A percentile compares a stretch with the other conserved stretches of the same genome.
Conservation (phyloP, 768 basidiomycete genomes). For the Fomitopsis pulvina region DNA sequence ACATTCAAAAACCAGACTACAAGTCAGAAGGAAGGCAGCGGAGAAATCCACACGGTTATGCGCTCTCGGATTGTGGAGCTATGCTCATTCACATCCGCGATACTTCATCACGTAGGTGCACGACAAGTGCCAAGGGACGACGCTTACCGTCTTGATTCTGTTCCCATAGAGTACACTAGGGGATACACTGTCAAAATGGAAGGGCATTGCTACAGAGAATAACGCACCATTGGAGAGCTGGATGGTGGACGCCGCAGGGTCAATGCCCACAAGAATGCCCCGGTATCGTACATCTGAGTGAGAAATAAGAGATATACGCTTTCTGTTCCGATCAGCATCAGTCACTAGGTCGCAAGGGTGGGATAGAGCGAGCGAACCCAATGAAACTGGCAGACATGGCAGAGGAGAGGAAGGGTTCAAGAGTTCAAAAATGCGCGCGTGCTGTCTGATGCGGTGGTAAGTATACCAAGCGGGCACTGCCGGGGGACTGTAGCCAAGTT, state of each 20-base stretch:
- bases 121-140: neutral
- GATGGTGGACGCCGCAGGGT: slow-evolving; percentile 80
- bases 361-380: slow-evolving; percentile 38
- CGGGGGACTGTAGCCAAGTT: too few species aligned
- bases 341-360: neutral
- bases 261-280: slow-evolving; percentile 82
- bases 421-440: slow-evolving; percentile 5
- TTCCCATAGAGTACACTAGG: slow-evolving; percentile 81
- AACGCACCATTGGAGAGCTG: slow-evolving; percentile 76
- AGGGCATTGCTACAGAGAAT: neutral
- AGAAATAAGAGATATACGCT: slow-evolving; percentile 85
- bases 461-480: neutral
- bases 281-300: slow-evolving; percentile 89
- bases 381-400: slow-evolving; percentile 73
- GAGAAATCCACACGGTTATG: slow-evolving; percentile 49
- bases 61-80: slow-evolving; percentile 35
- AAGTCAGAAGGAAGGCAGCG: slow-evolving; percentile 62
- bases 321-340: slow-evolving; percentile 38
- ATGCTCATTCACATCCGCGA: slow-evolving; percentile 34
- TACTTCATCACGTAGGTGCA: slow-evolving; percentile 26
- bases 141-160: slow-evolving; percentile 72
- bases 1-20: slow-evolving; percentile 5
- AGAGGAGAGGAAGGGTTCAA: neutral
- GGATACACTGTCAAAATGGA: neutral
- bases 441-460: neutral